These are phyloP conservation scores for Wickerhamiella alocasiicola DNA, from an alignment of 805 yeast species.

Conservation along the genomic window DNA sequence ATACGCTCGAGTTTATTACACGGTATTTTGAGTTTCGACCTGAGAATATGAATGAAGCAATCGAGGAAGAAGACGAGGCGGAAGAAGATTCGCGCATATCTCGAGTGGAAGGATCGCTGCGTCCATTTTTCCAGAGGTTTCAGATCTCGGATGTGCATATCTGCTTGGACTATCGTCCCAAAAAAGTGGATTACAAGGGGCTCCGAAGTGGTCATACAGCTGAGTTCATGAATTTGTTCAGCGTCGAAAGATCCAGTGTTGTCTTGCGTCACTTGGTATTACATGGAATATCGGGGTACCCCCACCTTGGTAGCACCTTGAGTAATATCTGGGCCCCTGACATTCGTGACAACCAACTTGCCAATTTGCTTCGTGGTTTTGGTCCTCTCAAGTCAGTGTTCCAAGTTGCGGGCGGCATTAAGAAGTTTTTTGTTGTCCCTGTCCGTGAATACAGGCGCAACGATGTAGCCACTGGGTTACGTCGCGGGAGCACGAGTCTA, in stretches of 20 bases:
- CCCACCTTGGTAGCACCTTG: slow-evolving; percentile 42
- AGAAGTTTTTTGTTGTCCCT: slow-evolving; percentile 43
- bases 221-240: slow-evolving; percentile 80
- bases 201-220: slow-evolving; percentile 74
- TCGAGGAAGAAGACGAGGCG: slow-evolving; percentile 10
- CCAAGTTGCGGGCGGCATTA: slow-evolving; percentile 65
- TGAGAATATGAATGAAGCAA: slow-evolving; percentile 16
- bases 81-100: neutral
- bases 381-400: slow-evolving; percentile 70
- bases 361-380: slow-evolving; percentile 71
- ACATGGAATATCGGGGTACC: slow-evolving; percentile 69
- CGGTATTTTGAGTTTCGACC: slow-evolving; percentile 77
- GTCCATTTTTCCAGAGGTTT: slow-evolving; percentile 50
- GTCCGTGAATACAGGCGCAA: slow-evolving; percentile 11
- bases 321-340: slow-evolving; percentile 81
- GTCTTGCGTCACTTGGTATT: slow-evolving; percentile 46
- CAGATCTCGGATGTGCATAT: slow-evolving; percentile 38
- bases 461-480: slow-evolving; percentile 8
- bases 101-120: neutral
- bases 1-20: slow-evolving; percentile 70
- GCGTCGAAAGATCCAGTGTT: slow-evolving; percentile 74
- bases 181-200: slow-evolving; percentile 73
- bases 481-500: slow-evolving; percentile 9
- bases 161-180: slow-evolving; percentile 83
- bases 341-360: slow-evolving; percentile 65